Conservation (phyloP, 768 basidiomycete genomes). For the Amanita phalloides region DNA sequence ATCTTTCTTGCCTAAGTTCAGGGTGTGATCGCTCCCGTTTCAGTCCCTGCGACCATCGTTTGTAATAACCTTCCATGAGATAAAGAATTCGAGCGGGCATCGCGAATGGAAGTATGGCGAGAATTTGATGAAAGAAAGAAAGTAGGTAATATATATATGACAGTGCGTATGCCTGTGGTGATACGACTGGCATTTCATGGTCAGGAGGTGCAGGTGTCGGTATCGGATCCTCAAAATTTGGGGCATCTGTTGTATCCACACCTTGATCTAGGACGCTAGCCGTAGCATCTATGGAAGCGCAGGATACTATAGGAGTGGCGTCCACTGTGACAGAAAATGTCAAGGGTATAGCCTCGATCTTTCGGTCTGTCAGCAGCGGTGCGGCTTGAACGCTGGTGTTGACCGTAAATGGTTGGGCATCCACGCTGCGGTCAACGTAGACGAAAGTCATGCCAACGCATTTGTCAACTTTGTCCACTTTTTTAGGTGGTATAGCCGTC, state of each 20-base stretch:
- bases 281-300: constrained; percentile 38
- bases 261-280: constrained; percentile 29
- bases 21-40: not conserved
- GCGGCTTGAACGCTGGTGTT: constrained; percentile 25
- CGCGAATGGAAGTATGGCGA: constrained; percentile 38
- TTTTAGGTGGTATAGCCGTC: constrained; percentile 14
- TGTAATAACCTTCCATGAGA: not conserved
- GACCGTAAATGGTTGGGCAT: constrained; percentile 18
- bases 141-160: constrained; percentile 31
- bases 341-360: constrained; percentile 23
- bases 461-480: constrained; percentile 35
- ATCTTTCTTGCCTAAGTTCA: constrained; percentile 11
- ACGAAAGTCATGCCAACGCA: constrained; percentile 32
- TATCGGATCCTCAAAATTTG: constrained; percentile 23
- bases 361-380: constrained; percentile 21
- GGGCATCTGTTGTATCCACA: constrained; percentile 10
- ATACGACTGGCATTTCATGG: constrained; percentile 15
- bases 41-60: constrained; percentile 3
- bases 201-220: constrained; percentile 12
- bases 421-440: constrained; percentile 20
- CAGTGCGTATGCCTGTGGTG: constrained; percentile 1
- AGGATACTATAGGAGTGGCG: constrained; percentile 14
- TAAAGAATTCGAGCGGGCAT: constrained; percentile 32
- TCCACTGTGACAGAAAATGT: constrained; percentile 19
- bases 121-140: constrained; percentile 35